Evolutionary conservation across 1,139 yeast species (phyloP).

Genomic region (Blastobotrys malaysiensis): DNA sequence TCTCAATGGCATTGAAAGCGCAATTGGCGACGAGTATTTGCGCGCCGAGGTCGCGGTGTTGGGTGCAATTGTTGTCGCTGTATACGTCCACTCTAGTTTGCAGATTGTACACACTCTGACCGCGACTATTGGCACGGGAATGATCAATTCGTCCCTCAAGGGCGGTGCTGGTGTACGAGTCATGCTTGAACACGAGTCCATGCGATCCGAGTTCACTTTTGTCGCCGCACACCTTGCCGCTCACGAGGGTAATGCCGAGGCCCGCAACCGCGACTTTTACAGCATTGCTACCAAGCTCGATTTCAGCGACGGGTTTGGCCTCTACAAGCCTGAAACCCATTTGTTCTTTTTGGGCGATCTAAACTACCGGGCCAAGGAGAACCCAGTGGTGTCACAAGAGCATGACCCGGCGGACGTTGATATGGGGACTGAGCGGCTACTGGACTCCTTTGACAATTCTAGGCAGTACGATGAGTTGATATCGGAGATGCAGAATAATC

Average conservation of each 20-base stretch:
- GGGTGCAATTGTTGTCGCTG: slow-evolving; percentile 64
- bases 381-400: background rate
- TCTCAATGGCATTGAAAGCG: slow-evolving; percentile 39
- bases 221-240: slow-evolving; percentile 72
- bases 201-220: slow-evolving; percentile 45
- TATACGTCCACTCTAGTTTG: slow-evolving; percentile 39
- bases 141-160: slow-evolving; percentile 57
- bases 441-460: background rate
- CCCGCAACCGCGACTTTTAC: slow-evolving; percentile 50
- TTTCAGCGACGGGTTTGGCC: slow-evolving; percentile 55
- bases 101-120: slow-evolving; percentile 34
- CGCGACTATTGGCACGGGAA: slow-evolving; percentile 47
- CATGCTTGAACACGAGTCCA: slow-evolving; percentile 22
- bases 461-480: slow-evolving; percentile 53
- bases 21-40: slow-evolving; percentile 40
- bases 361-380: slow-evolving; percentile 50
- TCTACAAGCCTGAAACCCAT: slow-evolving; percentile 53
- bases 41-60: slow-evolving; percentile 44
- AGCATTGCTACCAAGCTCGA: slow-evolving; percentile 49
- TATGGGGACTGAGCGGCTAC: slow-evolving; percentile 3
- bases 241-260: slow-evolving; percentile 55
- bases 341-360: slow-evolving; percentile 77
- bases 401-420: background rate
- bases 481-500: slow-evolving; percentile 35
- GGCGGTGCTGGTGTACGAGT: slow-evolving; percentile 68